Evolutionary conservation across 805 yeast genomes (phyloP).

Genomic region (Metschnikowia shivogae): DNA sequence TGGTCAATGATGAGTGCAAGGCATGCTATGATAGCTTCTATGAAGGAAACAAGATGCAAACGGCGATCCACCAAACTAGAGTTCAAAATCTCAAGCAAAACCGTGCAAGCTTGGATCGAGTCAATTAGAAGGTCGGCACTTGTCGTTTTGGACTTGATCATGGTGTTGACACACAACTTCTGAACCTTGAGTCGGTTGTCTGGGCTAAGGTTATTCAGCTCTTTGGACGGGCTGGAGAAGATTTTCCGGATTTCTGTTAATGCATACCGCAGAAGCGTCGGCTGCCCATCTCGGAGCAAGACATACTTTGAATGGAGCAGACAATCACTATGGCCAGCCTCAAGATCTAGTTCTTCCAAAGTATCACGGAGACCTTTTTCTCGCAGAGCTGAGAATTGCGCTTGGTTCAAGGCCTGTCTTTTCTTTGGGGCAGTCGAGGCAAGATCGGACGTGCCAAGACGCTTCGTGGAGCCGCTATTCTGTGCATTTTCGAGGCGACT

Average conservation of each 20-base stretch:
- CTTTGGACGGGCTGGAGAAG: conserved; percentile 1
- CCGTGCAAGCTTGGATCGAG: conserved; percentile 30
- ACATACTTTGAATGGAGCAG: background rate
- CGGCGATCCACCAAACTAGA: conserved; percentile 39
- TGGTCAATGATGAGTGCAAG: conserved; percentile 32
- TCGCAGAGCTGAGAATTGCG: background rate
- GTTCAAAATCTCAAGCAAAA: conserved; percentile 40
- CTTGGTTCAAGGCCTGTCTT: background rate
- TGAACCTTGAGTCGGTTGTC: conserved; percentile 21
- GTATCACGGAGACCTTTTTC: background rate
- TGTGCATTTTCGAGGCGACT: background rate
- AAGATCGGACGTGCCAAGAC: background rate
- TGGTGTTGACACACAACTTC: conserved; percentile 23
- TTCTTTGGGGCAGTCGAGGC: background rate
- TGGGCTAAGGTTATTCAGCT: conserved; percentile 20
- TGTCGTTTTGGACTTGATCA: conserved; percentile 19
- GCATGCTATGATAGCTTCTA: conserved; percentile 39
- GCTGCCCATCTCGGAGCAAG: background rate
- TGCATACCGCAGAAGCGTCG: conserved; percentile 5
- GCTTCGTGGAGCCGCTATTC: background rate
- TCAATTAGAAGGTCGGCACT: conserved; percentile 18
- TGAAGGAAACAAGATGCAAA: conserved; percentile 43
- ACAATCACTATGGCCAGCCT: background rate
- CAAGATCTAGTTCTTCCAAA: background rate
- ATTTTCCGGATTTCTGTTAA: conserved; percentile 1